A percentile compares a stretch with the other conserved stretches of the same genome.
phyloP scores from a whole-genome alignment of 2,329 filamentous ascomycete species.

The Microascus cirrosus region DNA sequence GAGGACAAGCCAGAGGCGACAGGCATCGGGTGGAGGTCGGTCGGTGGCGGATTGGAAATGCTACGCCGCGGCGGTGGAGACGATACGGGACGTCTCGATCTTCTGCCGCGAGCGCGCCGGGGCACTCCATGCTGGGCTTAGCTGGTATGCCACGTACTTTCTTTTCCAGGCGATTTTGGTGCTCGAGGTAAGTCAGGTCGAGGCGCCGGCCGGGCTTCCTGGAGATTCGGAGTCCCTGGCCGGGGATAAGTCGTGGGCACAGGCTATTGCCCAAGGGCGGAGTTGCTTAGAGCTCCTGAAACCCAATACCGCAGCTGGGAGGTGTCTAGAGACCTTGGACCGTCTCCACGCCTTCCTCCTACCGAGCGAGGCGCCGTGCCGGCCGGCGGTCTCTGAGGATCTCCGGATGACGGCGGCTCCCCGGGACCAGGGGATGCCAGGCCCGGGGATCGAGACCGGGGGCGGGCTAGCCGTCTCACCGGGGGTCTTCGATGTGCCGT shows the following conservation, averaged over 20 bases:
- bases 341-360: neutral
- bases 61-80: constrained; percentile 22
- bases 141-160: constrained; percentile 32
- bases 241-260: neutral
- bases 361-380: too few species aligned
- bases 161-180: constrained; percentile 31
- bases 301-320: neutral
- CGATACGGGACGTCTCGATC: constrained; percentile 20
- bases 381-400: neutral
- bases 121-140: constrained; percentile 18
- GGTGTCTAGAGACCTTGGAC: neutral
- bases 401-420: neutral
- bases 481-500: neutral
- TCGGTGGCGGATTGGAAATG: constrained; percentile 20
- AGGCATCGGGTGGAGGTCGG: constrained; percentile 17
- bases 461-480: neutral
- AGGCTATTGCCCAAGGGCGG: neutral
- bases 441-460: neutral
- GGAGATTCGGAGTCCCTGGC: neutral
- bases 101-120: constrained; percentile 19
- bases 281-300: neutral
- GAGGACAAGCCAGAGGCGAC: constrained; percentile 20
- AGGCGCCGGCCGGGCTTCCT: neutral
- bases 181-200: constrained; percentile 14
- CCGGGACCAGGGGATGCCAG: neutral